Evolutionary conservation across 345 rosid species (phyloP), one percentile per base, ranked within the genome.

Genomic region (Salix dunnii): DNA sequence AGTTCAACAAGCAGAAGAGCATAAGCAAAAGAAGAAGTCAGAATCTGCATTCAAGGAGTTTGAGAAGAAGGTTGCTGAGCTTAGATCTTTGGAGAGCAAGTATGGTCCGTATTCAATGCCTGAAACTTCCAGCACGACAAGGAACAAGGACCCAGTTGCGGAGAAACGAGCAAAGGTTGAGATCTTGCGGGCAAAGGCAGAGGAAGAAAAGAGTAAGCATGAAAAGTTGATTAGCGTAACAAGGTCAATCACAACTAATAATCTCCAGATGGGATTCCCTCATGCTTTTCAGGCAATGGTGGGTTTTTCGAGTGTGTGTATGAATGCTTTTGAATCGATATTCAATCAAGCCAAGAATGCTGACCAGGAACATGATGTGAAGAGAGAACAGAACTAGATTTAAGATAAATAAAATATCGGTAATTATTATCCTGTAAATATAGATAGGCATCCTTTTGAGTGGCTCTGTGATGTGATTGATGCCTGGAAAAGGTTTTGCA

Each of bases 241-340:
- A 1, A 87, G 99, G 78, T 89, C 90, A 42, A 91, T 93, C 91
- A 96, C 98, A 9, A 55, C 92, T 63, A 91, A 91, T 72, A 93
- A 91, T 86, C 88, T 96, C 78, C 94, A 93, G 87, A 91, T 96
- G 98, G 96, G 96, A 18, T 90, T 96, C 67, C 96, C 99, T 0
- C 94, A 91, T 70, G 91, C 93, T 71, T 91, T 96, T 76, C 97
- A 96, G 77, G 97, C 98, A 1, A 86, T 93, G 78, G 96, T 88
- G 21, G 98, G 99, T 60, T 91, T 96, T 74, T 96, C 99, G 18
- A 93, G 97, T 63, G 96, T 96, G 64, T 96, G 98, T 66, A 93
- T 87, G 93, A 93, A 90, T 51, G 93, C 94, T 0, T 93, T 89
- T 4, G 98, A 96, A 86, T 88, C 89, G 14, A 89, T 93, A n/a